Percentiles rank a stretch among this genome's conserved stretches.
These are phyloP conservation scores for Zelopaecilomyces penicillatus DNA, from an alignment of 2,329 filamentous ascomycete species.

Conservation along the genomic window DNA sequence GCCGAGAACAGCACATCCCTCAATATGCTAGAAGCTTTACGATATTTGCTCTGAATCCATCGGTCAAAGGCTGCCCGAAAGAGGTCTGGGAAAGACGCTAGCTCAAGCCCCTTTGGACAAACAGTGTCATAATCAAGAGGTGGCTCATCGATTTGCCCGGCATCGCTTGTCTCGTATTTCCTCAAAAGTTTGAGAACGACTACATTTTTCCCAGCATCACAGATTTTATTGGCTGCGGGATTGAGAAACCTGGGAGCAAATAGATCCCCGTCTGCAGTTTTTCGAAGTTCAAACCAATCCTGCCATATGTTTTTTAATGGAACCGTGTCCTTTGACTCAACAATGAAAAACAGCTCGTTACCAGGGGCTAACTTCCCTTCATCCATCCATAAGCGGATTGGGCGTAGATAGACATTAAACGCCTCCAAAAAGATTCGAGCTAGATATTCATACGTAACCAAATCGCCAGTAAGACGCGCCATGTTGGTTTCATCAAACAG, in stretches of 20 bases:
- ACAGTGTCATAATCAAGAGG: constrained; percentile 50
- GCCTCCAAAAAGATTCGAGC: constrained; percentile 69
- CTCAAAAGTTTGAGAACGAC: constrained; percentile 71
- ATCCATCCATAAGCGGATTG: constrained; percentile 79
- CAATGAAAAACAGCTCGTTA: constrained; percentile 70
- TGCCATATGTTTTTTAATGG: constrained; percentile 66
- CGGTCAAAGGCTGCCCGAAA: constrained; percentile 62
- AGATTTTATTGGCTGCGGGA: constrained; percentile 61
- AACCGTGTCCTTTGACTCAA: constrained; percentile 45
- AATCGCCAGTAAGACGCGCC: constrained; percentile 62
- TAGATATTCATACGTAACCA: constrained; percentile 52
- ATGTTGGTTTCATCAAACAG: constrained; percentile 63
- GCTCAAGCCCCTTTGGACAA: constrained; percentile 35
- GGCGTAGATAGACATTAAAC: constrained; percentile 72
- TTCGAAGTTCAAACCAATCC: constrained; percentile 60
- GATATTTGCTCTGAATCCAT: constrained; percentile 72
- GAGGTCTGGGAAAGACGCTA: constrained; percentile 65
- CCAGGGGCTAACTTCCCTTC: constrained; percentile 58
- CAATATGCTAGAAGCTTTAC: constrained; percentile 58
- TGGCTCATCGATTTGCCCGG: constrained; percentile 28
- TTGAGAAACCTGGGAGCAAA: constrained; percentile 70
- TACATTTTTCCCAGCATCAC: constrained; percentile 81
- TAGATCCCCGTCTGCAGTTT: constrained; percentile 48
- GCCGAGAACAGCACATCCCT: constrained; percentile 57
- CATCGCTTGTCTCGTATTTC: constrained; percentile 33